Evolutionary conservation across 257 asterid genomes (phyloP).

Genomic region (Nicotiana undulata): DNA sequence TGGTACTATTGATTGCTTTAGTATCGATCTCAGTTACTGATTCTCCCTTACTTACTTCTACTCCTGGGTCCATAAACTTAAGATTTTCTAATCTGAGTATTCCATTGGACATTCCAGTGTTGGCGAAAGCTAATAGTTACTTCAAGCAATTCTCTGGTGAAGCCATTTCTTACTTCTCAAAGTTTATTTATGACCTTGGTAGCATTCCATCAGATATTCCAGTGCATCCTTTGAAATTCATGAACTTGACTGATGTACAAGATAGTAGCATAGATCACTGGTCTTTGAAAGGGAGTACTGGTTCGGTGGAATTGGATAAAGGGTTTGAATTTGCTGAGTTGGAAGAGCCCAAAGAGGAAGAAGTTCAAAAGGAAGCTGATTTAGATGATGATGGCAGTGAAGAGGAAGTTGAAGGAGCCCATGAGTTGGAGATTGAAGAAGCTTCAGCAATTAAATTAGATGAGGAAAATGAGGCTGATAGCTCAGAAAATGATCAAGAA

Average conservation of each 20-base stretch:
- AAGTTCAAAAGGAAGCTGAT: conserved; percentile 12
- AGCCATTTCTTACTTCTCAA: conserved; percentile 28
- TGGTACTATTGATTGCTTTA: conserved; percentile 35
- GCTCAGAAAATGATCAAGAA: background rate
- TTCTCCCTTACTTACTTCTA: conserved; percentile 28
- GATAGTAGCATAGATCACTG: background rate
- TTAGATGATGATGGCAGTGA: conserved; percentile 25
- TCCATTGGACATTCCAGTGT: conserved; percentile 24
- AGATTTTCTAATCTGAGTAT: conserved; percentile 23
- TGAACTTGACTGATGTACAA: conserved; percentile 41
- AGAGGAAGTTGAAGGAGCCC: conserved; percentile 11
- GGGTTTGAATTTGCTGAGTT: conserved; percentile 16
- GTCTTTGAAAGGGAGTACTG: background rate
- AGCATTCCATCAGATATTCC: conserved; percentile 1
- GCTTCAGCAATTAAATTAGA: background rate
- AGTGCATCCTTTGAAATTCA: conserved; percentile 29
- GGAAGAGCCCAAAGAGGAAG: conserved; percentile 32
- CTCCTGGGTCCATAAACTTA: conserved; percentile 22
- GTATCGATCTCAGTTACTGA: conserved; percentile 25
- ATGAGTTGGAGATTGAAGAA: conserved; percentile 14
- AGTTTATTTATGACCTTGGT: conserved; percentile 22
- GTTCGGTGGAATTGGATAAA: background rate
- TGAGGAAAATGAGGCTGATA: background rate
- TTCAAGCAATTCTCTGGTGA: conserved; percentile 27
- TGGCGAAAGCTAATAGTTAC: conserved; percentile 26